Percentiles rank a stretch among this genome's conserved stretches.
Conservation (phyloP, 179 eudicot species). For the Heliamphora pulchella region DNA sequence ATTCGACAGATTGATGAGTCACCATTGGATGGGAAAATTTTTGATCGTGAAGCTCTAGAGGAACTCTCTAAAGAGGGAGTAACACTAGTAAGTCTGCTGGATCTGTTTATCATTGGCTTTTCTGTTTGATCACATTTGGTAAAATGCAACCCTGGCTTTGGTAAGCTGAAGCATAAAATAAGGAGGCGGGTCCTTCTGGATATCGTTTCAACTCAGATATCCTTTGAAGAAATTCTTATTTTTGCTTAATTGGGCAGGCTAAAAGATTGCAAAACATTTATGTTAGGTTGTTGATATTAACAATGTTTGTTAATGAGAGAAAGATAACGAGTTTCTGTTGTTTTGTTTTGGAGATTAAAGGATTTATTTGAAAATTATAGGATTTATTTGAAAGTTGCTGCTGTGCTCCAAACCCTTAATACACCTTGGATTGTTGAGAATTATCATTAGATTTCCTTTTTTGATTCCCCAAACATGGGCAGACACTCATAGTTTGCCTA, state of each 20-base stretch:
- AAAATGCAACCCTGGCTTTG: not conserved
- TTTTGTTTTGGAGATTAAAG: not conserved
- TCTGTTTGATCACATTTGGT: not conserved
- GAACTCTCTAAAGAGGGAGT: conserved; percentile 96
- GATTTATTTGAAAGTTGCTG: not conserved
- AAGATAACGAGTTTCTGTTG: not conserved
- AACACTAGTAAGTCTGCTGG: conserved; percentile 59
- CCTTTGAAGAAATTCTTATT: too few species aligned
- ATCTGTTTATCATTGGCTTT: not conserved
- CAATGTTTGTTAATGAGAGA: too few species aligned
- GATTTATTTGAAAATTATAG: not conserved
- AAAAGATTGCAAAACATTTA: too few species aligned
- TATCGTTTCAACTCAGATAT: not conserved
- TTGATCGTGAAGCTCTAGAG: conserved; percentile 83
- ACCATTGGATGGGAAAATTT: conserved; percentile 82
- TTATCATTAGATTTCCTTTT: not conserved
- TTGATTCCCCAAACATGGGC: not conserved
- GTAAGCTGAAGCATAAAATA: not conserved
- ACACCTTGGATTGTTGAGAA: not conserved
- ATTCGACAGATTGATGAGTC: conserved; percentile 80
- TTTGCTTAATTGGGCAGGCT: too few species aligned
- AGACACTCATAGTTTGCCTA: too few species aligned
- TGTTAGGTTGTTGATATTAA: too few species aligned
- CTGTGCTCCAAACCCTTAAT: not conserved
- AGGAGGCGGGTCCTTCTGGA: not conserved